Percentiles rank a stretch among this genome's conserved stretches.
These are phyloP conservation scores for Citrus reticulata DNA, from an alignment of 345 rosid species.

Conservation along the genomic window DNA sequence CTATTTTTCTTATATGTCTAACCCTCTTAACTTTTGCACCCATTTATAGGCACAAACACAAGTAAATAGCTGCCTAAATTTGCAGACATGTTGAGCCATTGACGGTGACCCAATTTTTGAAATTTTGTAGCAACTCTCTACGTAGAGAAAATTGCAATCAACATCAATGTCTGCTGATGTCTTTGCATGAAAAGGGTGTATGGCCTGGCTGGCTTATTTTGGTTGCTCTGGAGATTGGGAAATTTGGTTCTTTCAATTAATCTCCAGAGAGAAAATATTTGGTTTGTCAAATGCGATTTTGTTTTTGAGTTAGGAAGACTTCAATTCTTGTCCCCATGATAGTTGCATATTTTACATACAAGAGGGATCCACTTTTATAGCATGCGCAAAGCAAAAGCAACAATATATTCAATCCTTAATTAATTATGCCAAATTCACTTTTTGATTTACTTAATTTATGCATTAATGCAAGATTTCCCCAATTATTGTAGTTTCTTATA, in stretches of 20 bases:
- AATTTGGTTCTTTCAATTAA: background rate
- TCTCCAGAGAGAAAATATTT: background rate
- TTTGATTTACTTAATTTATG: no score
- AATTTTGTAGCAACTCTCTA: constrained; percentile 36
- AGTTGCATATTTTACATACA: background rate
- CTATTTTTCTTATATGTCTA: background rate
- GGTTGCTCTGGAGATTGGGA: background rate
- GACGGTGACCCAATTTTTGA: constrained; percentile 33
- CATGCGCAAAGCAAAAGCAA: background rate
- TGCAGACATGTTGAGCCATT: constrained; percentile 19
- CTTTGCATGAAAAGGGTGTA: constrained; percentile 22
- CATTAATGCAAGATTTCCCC: background rate
- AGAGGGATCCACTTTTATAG: constrained; percentile 11
- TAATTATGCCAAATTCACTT: background rate
- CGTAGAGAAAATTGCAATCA: constrained; percentile 31
- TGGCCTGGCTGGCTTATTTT: background rate
- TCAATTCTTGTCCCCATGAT: constrained; percentile 10
- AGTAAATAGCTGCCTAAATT: background rate
- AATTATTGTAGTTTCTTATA: background rate
- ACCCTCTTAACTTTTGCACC: background rate
- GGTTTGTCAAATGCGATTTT: background rate
- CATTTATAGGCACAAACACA: constrained; percentile 25
- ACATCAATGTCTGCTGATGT: constrained; percentile 40
- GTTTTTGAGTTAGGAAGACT: background rate
- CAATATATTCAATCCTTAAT: background rate